Evolutionary conservation across 2,329 filamentous ascomycete species (phyloP), one percentile per base, ranked within the genome.

Genomic region (Fusarium pseudocircinatum): DNA sequence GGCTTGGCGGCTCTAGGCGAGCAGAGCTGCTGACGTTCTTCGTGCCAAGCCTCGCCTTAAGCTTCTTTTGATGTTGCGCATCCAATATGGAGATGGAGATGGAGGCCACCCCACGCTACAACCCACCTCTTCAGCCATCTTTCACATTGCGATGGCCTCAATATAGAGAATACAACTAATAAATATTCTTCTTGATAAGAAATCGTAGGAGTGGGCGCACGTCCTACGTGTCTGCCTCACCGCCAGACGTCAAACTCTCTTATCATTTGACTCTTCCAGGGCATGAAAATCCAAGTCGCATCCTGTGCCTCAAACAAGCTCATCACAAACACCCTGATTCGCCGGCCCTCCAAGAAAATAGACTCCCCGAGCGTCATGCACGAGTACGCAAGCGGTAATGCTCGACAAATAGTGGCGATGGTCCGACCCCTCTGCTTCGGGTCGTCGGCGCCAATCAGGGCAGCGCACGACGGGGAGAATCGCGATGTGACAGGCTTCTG

Each of bases 381-480:
- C 42, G 61, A 50, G 44, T 57, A 69, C 73, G 54, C 67, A 77
- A 60, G 62, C 18, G 71, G 75, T 37, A 76, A 75, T 70, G 70
- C 49, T n/a, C 49, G 49, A 72, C 70, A 57, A 54, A 54, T 63
- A 64, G 71, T 62, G 71, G 71, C 71, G 71, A 73, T 68, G 63
- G 49, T 46, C 70, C 71, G 71, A 60, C 70, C 70, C 66, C 66
- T 69, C 63, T 50, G 49, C 58, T 73, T 74, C 71, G 71, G 71
- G 71, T 74, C 71, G 71, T 74, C 71, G 71, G 71, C 70, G 60
- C 71, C 71, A 72, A 73, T 73, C 71, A 56, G 56, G 20, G 24
- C 44, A 9, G 60, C 30, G 57, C 36, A 42, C 13, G 36, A 54
- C 52, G 61, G 67, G 63, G 43, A 58, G 70, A 71, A 74, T 74